These are phyloP conservation scores for Trypanosoma mega DNA, from an alignment of 208 protist genomes.

Conservation along the genomic window DNA sequence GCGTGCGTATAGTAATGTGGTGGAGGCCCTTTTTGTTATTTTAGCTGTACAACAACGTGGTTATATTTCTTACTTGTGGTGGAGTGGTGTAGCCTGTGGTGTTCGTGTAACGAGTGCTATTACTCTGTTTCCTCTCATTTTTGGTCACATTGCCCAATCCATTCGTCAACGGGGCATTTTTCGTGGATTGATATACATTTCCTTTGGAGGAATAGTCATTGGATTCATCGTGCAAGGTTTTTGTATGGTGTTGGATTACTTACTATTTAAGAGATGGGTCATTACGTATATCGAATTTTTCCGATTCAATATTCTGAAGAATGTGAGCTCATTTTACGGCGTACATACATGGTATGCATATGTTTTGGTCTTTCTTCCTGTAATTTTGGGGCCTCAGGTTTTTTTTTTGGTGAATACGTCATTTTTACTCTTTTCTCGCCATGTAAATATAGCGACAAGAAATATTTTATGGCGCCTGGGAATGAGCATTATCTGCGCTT, in stretches of 20 bases:
- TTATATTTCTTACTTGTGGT: conserved; percentile 56
- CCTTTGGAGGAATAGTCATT: conserved; percentile 27
- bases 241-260: conserved; percentile 45
- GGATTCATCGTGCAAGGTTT: conserved; percentile 21
- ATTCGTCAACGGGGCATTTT: conserved; percentile 22
- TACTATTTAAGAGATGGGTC: conserved; percentile 52
- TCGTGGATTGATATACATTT: conserved; percentile 5
- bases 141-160: conserved; percentile 27
- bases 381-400: conserved; percentile 51
- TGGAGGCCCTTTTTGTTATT: conserved; percentile 61
- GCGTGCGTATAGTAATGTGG: conserved; percentile 74
- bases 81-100: conserved; percentile 51
- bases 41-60: conserved; percentile 41
- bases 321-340: conserved; percentile 86
- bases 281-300: conserved; percentile 74
- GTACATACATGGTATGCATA: conserved; percentile 90
- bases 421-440: conserved; percentile 33
- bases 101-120: conserved; percentile 63
- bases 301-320: conserved; percentile 86
- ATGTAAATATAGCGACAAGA: conserved; percentile 4
- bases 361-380: conserved; percentile 54
- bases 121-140: conserved; percentile 51
- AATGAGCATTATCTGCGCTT: conserved; percentile 32
- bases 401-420: too few species aligned
- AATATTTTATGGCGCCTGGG: conserved; percentile 12